These are phyloP conservation scores for Colletotrichum ledebouriae DNA, from an alignment of 2,329 filamentous ascomycete genomes.

Conservation along the genomic window DNA sequence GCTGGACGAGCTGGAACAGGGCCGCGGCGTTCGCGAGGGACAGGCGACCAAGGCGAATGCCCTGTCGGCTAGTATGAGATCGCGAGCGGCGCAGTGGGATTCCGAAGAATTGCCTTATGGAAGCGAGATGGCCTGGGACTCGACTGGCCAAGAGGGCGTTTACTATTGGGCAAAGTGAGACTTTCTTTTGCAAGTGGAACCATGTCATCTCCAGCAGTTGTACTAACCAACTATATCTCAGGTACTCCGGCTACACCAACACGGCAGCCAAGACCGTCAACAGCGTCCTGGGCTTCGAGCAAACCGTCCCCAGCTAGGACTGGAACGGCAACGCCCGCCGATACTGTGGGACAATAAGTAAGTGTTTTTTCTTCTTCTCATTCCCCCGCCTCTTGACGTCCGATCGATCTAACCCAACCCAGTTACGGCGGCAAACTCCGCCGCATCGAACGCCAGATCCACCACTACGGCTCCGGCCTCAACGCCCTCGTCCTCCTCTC, in stretches of 20 bases:
- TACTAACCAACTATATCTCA: too few species aligned
- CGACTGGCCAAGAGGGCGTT: constrained; percentile 71
- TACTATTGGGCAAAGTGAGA: constrained; percentile 68
- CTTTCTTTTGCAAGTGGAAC: too few species aligned
- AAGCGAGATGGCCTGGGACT: constrained; percentile 74
- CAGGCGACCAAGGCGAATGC: too few species aligned
- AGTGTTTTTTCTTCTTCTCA: constrained; percentile 40
- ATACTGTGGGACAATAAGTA: constrained; percentile 73
- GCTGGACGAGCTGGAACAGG: too few species aligned
- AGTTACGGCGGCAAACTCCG: constrained; percentile 59
- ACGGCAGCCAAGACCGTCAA: constrained; percentile 60
- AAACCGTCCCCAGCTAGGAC: constrained; percentile 70
- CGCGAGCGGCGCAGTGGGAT: constrained; percentile 51
- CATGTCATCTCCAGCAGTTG: too few species aligned
- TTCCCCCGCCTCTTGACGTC: background rate
- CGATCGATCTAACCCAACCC: background rate
- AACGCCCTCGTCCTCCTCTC: constrained; percentile 68
- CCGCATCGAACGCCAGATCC: constrained; percentile 64
- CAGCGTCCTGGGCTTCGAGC: constrained; percentile 68
- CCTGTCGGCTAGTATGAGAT: too few species aligned
- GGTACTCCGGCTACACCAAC: too few species aligned
- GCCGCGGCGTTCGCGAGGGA: constrained; percentile 45
- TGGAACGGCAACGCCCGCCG: constrained; percentile 72
- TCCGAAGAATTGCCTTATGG: constrained; percentile 66
- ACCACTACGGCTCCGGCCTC: constrained; percentile 72